Conservation (phyloP, 2,329 filamentous ascomycete species). For the Chrysosporium queenslandicum region DNA sequence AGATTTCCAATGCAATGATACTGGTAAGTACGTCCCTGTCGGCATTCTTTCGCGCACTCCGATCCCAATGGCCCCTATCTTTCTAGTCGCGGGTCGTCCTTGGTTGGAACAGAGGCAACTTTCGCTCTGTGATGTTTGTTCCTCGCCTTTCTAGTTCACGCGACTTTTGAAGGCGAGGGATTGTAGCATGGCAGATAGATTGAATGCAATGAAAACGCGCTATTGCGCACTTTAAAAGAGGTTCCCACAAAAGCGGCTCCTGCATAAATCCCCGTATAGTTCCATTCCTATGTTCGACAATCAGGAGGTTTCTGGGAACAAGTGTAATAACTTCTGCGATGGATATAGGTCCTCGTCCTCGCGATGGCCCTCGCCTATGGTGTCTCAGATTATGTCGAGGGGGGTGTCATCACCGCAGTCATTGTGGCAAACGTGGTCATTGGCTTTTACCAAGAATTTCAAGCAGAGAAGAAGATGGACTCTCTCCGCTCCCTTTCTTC, state of each 20-base stretch:
- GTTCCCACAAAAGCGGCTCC: neutral
- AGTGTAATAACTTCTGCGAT: slow-evolving; percentile 15
- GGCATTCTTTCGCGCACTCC: neutral
- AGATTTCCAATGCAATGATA: slow-evolving; percentile 48
- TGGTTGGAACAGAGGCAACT: neutral
- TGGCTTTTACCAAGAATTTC: slow-evolving; percentile 52
- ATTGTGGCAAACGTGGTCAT: slow-evolving; percentile 49
- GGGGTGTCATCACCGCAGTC: slow-evolving; percentile 50
- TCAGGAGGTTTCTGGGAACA: neutral
- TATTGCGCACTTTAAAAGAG: neutral
- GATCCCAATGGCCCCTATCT: neutral
- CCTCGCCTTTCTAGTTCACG: slow-evolving; percentile 2
- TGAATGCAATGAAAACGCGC: neutral
- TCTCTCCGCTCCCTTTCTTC: slow-evolving; percentile 47
- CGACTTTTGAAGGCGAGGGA: neutral
- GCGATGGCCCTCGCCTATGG: slow-evolving; percentile 57
- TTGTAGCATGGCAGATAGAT: slow-evolving; percentile 9
- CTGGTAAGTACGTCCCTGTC: slow-evolving; percentile 30
- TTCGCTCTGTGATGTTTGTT: slow-evolving; percentile 1
- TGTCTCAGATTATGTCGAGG: slow-evolving; percentile 49
- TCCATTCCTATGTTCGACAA: neutral
- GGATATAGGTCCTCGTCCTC: slow-evolving; percentile 56
- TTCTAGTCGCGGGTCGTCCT: neutral
- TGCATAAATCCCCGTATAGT: neutral
- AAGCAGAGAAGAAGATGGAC: slow-evolving; percentile 51